phyloP scores from a whole-genome alignment of 2,329 filamentous ascomycete genomes.

The Exophiala dermatitidis region DNA sequence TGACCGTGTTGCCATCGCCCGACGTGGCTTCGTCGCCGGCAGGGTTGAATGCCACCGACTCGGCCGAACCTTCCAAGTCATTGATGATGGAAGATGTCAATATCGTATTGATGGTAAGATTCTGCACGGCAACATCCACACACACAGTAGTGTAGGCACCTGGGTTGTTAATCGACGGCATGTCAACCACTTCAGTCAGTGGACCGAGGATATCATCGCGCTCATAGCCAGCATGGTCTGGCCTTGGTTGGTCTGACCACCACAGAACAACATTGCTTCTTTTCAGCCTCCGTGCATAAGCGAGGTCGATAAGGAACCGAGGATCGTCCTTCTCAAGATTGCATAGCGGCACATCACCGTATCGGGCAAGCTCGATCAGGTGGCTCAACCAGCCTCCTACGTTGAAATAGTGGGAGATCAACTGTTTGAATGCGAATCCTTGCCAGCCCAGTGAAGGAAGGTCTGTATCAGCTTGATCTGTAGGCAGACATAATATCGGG shows the following conservation, averaged over 20 bases:
- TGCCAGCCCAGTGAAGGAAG: constrained; percentile 93
- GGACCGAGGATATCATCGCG: constrained; percentile 79
- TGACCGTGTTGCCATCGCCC: constrained; percentile 60
- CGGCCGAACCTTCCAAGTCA: constrained; percentile 74
- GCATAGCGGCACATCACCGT: constrained; percentile 89
- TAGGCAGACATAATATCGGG: constrained; percentile 71
- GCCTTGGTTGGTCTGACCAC: constrained; percentile 84
- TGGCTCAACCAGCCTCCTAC: constrained; percentile 90
- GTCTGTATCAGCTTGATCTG: constrained; percentile 76
- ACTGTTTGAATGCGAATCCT: constrained; percentile 71
- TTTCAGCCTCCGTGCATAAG: constrained; percentile 83
- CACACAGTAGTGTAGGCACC: constrained; percentile 94
- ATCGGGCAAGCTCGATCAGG: constrained; percentile 76
- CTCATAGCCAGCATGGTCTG: constrained; percentile 94
- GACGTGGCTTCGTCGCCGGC: constrained; percentile 56
- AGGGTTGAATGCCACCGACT: constrained; percentile 79
- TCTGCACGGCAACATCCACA: constrained; percentile 88
- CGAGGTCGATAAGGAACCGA: constrained; percentile 88
- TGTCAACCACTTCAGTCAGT: constrained; percentile 72
- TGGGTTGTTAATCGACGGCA: constrained; percentile 88
- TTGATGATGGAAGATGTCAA: constrained; percentile 94
- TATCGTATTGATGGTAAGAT: constrained; percentile 95
- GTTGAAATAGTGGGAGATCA: constrained; percentile 84
- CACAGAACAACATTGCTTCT: constrained; percentile 90
- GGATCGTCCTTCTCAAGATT: constrained; percentile 94